Evolutionary conservation across 2,329 filamentous ascomycete species (phyloP), one percentile per base, ranked within the genome.

Genomic region (Fusarium hainanense): DNA sequence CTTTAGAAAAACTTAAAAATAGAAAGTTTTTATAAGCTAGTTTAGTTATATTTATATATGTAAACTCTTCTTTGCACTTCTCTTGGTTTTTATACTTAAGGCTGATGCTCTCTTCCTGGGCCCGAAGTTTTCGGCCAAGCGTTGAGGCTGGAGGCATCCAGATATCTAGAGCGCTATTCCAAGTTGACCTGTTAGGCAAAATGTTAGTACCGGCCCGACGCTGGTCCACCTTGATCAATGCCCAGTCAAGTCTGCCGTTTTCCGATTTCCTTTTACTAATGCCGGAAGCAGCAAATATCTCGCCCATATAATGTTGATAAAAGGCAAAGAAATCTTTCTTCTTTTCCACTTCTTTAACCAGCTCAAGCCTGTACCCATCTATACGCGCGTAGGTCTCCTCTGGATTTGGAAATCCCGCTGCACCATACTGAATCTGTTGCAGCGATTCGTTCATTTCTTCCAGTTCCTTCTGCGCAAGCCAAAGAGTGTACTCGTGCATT

Each of bases 221-320:
- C 34, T 37, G 10, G 18, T 6, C 34, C 4, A 37, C 34, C 34
- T 37, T 37, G 18, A 37, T n/a, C 34, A 37, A 37, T 12, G 34
- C 34, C 34, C 18, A 37, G 34, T 37, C 34, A n/a, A 37, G 34
- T 37, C 34, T 37, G 18, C 18, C 34, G 10, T 37, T 37, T 1
- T n/a, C 18, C 0, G 34, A 4, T 0, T 18, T n/a, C 34, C 34
- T n/a, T n/a, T 12, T 0, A 3, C 3, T n/a, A 12, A 37, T 7
- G 3, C 34, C 34, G 2, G 34, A 37, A n/a, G 34, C 34, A n/a
- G 34, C 34, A n/a, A n/a, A 37, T 1, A 37, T 3, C 0, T 37
- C 34, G 18, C 34, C 34, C 10, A 37, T 6, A 7, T 6, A 2
- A n/a, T 37, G 34, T n/a, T 37, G 34, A 0, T 37, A n/a, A n/a